Evolutionary conservation across 2,329 filamentous ascomycete species (phyloP).

Genomic region (Chrysoporthe cubensis): DNA sequence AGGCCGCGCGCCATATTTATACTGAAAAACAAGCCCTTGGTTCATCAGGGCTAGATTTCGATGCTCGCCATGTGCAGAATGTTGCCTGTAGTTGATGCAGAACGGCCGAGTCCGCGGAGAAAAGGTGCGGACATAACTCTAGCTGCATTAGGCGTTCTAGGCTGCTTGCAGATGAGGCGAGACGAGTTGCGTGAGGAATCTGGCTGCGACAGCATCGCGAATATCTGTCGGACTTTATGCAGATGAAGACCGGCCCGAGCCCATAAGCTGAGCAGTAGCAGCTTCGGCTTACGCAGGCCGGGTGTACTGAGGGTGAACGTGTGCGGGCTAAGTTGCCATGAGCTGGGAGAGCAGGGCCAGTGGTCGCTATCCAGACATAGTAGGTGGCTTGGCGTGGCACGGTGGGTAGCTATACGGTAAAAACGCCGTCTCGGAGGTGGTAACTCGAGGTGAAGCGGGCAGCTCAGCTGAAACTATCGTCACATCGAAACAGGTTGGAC

Average conservation of each 20-base stretch:
- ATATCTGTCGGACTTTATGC: not conserved
- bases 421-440: too few relatives aligned
- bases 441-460: too few relatives aligned
- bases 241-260: not conserved
- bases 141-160: not conserved
- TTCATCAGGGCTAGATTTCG: not conserved
- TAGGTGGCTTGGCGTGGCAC: too few relatives aligned
- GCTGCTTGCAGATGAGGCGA: not conserved
- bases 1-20: not conserved
- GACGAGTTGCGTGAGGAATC: not conserved
- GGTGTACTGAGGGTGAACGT: too few relatives aligned
- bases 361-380: too few relatives aligned
- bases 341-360: not conserved
- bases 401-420: too few relatives aligned
- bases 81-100: not conserved
- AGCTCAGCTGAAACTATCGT: too few relatives aligned
- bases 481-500: too few relatives aligned
- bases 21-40: not conserved
- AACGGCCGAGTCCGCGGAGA: not conserved
- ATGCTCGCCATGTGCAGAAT: not conserved
- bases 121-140: conserved; percentile 1
- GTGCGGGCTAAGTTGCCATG: not conserved
- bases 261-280: not conserved
- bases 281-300: not conserved
- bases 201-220: too few relatives aligned